Evolutionary conservation across 495 filamentous ascomycete genomes (phyloP), one percentile per base, ranked within the genome.

Genomic region (Penicillium cosmopolitanum): DNA sequence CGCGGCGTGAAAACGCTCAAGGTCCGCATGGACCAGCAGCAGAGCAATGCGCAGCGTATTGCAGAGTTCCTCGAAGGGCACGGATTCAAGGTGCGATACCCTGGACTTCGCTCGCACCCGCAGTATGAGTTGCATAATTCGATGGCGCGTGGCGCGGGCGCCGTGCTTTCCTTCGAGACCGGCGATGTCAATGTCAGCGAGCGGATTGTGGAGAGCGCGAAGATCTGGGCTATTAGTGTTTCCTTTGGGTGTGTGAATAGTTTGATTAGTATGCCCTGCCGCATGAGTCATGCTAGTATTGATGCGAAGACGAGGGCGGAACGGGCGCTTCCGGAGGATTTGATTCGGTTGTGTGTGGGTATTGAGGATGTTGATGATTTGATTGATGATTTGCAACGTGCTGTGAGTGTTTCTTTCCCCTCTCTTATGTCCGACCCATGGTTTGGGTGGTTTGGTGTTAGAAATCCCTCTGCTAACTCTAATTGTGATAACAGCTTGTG

Each of bases 271-370:
- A 96, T 98, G 95, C 95, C 95, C 11, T 98, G 95, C 68, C 91
- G 90, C 59, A 98, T 98, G 95, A 98, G 96, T 74, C 95, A 98
- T 78, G 95, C 95, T 19, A 97, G 93, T 70, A 98, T 98, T 72
- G 96, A 98, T 73, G 90, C 89, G 59, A 94, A 95, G 81, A 97
- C 93, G 56, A 82, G 95, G 65, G 77, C 84, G 68, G 94, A 98
- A 77, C 82, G 95, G 63, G 86, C 88, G 51, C 88, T 98, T 85
- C 95, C 95, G 16, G 95, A 98, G 76, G 95, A 98, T 75, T 86
- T 98, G 44, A 97, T 98, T 57, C 80, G 95, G 55, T 73, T 98
- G 59, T 98, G 95, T 73, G 92, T 98, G 35, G 95, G 95, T 28
- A 98, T 98, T 71, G 95, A 98, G 69, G 96, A 98, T 76, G 87